These are phyloP conservation scores for Lecanosticta acicola DNA, from an alignment of 2,329 filamentous ascomycete genomes.

Conservation along the genomic window DNA sequence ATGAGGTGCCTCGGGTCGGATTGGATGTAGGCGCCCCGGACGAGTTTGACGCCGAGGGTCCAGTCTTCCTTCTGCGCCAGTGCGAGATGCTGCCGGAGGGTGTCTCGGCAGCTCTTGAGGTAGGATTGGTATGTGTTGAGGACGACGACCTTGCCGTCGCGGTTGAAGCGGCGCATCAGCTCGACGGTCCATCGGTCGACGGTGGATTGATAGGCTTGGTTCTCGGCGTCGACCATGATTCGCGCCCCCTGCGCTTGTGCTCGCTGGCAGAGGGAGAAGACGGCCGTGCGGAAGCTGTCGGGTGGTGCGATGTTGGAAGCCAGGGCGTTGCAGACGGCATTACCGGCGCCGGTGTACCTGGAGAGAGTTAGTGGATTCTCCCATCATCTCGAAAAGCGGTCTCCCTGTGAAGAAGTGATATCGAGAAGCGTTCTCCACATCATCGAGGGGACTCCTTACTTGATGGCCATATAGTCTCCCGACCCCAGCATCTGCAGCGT, in stretches of 20 bases:
- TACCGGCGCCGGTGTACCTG: not conserved
- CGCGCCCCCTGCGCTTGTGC: not conserved
- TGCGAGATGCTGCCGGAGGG: not conserved
- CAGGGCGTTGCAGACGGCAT: not conserved
- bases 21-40: not conserved
- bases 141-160: not conserved
- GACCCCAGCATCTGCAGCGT: not conserved
- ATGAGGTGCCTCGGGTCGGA: not conserved
- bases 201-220: not conserved
- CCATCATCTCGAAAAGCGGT: too few relatives aligned
- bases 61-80: not conserved
- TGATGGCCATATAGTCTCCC: not conserved
- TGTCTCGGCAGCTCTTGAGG: not conserved
- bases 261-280: not conserved
- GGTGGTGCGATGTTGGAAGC: not conserved
- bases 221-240: not conserved
- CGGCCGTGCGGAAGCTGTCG: not conserved
- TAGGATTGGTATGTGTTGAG: not conserved
- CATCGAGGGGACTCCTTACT: too few relatives aligned
- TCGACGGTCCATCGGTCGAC: not conserved
- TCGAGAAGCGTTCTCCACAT: too few relatives aligned
- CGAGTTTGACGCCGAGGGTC: not conserved
- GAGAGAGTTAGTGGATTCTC: too few relatives aligned
- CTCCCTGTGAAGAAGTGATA: too few relatives aligned
- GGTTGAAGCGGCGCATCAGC: not conserved